These are phyloP conservation scores for Haplosporangium gracile DNA, from an alignment of 192 early-diverging fungal species.

Conservation along the genomic window DNA sequence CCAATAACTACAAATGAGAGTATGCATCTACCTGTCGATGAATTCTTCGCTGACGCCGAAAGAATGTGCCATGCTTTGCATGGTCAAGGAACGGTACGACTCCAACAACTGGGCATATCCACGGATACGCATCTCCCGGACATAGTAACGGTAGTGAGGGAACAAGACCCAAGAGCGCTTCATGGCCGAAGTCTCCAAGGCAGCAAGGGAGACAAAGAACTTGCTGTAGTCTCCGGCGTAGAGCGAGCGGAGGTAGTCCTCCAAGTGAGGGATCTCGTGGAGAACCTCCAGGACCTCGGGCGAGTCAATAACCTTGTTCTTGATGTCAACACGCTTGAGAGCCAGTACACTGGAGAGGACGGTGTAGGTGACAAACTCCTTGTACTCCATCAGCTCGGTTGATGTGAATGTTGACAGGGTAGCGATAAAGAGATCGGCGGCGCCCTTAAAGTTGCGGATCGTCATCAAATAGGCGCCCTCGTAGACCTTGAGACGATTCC, in stretches of 20 bases:
- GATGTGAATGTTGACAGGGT: conserved; percentile 96
- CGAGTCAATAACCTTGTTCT: conserved; percentile 94
- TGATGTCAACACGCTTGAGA: conserved; percentile 93
- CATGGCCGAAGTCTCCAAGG: conserved; percentile 80
- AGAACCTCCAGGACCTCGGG: conserved; percentile 98
- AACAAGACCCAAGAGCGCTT: conserved; percentile 85
- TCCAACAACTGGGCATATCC: conserved; percentile 97
- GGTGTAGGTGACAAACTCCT: conserved; percentile 96
- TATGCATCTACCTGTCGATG: conserved; percentile 82
- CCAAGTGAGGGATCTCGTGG: conserved; percentile 87
- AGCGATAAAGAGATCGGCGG: conserved; percentile 91
- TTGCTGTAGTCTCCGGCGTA: conserved; percentile 94
- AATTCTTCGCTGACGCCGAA: conserved; percentile 97
- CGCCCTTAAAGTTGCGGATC: conserved; percentile 96
- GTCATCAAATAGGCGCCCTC: conserved; percentile 95
- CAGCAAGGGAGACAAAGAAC: conserved; percentile 92
- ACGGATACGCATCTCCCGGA: conserved; percentile 98
- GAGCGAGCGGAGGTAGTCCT: conserved; percentile 86
- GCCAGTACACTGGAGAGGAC: conserved; percentile 90
- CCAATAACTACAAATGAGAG: background rate
- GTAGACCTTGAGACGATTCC: conserved; percentile 97
- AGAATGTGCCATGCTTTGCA: conserved; percentile 95
- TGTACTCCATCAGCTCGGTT: conserved; percentile 97
- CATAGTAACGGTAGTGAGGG: conserved; percentile 92
- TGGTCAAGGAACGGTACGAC: conserved; percentile 92